These are phyloP conservation scores for Leishmania major DNA, from an alignment of 208 protist species.

Conservation along the genomic window DNA sequence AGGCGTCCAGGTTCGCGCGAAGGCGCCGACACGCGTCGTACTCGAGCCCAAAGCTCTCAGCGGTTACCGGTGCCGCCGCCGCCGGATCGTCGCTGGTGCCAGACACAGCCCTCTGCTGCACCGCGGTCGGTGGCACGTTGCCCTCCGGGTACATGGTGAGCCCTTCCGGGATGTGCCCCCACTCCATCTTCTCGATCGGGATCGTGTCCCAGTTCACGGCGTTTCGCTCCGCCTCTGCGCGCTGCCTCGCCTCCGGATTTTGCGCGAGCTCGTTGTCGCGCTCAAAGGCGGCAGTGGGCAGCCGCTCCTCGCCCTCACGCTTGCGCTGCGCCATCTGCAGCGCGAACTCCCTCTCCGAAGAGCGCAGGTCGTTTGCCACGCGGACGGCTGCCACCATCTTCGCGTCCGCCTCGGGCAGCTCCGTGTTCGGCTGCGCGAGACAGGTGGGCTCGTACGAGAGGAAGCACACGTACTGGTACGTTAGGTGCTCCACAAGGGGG, in stretches of 20 bases:
- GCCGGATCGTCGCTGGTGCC: neutral
- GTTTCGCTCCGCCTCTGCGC: constrained; percentile 8
- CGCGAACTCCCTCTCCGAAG: constrained; percentile 69
- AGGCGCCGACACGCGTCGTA: constrained; percentile 48
- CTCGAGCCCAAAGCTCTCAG: constrained; percentile 30
- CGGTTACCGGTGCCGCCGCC: neutral
- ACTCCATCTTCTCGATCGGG: constrained; percentile 64
- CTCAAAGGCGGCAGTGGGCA: constrained; percentile 56
- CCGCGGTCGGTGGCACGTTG: constrained; percentile 7
- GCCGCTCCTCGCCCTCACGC: constrained; percentile 56
- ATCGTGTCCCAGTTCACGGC: constrained; percentile 34
- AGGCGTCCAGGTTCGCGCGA: constrained; percentile 57
- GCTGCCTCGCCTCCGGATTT: neutral
- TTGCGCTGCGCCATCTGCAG: constrained; percentile 61
- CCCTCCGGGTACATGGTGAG: constrained; percentile 77
- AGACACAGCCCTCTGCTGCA: neutral
- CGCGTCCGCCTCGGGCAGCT: constrained; percentile 25
- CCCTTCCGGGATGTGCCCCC: constrained; percentile 78
- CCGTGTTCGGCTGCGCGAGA: constrained; percentile 27
- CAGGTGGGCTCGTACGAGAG: constrained; percentile 77
- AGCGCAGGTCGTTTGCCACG: constrained; percentile 77
- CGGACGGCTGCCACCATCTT: constrained; percentile 48
- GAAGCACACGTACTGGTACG: constrained; percentile 95
- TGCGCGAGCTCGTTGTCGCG: constrained; percentile 23
- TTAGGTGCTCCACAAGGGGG: constrained; percentile 82